Conservation (phyloP, 2,329 filamentous ascomycete genomes). For the Fusarium nurragi region DNA sequence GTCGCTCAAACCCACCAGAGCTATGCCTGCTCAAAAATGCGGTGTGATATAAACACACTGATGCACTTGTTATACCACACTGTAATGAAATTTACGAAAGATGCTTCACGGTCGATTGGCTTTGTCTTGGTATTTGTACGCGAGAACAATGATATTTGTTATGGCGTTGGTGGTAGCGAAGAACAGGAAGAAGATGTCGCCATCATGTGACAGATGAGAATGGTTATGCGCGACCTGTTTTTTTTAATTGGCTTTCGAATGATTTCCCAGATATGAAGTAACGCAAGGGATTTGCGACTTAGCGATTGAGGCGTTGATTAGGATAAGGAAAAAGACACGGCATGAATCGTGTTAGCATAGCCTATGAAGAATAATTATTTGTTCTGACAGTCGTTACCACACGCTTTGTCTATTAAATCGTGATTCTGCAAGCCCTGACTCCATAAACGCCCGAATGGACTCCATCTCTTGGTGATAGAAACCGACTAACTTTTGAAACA, state of each 20-base stretch:
- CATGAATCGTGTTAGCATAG: constrained; percentile 10
- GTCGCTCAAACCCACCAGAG: neutral
- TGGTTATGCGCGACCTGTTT: constrained; percentile 9
- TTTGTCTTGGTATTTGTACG: constrained; percentile 5
- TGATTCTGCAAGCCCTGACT: constrained; percentile 15
- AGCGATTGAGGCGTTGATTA: constrained; percentile 37
- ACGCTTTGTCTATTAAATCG: neutral
- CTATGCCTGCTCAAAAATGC: neutral
- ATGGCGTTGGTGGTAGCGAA: constrained; percentile 43
- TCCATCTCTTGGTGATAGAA: neutral
- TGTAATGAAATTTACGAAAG: constrained; percentile 40
- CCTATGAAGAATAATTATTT: constrained; percentile 23
- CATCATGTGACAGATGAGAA: constrained; percentile 7
- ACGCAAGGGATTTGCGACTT: constrained; percentile 22
- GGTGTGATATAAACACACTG: constrained; percentile 9
- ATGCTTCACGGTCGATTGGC: constrained; percentile 29
- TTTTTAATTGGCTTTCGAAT: constrained; percentile 3
- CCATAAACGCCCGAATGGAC: constrained; percentile 32
- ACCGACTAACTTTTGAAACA: neutral
- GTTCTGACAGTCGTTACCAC: neutral
- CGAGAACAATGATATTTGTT: constrained; percentile 11
- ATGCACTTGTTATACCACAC: constrained; percentile 23
- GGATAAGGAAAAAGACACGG: constrained; percentile 27
- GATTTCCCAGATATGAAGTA: constrained; percentile 15
- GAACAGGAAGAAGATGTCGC: constrained; percentile 16